phyloP scores from a whole-genome alignment of 176 grass and related monocot genomes.

The Zizania latifolia region DNA sequence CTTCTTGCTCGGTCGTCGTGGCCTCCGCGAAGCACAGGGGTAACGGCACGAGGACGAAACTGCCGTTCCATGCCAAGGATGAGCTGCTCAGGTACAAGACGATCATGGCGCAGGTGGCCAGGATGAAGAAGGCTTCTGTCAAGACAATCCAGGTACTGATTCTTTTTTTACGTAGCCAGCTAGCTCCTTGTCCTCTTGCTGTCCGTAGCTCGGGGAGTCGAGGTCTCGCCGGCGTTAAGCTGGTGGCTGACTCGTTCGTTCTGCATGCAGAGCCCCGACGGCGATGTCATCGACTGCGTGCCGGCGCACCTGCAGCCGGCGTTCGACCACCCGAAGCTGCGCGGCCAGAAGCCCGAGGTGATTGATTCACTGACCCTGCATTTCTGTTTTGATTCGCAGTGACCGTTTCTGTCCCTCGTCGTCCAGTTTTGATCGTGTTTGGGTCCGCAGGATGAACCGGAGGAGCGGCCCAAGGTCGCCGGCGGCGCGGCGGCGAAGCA shows the following conservation, averaged over 20 bases:
- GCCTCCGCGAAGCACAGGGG: background rate
- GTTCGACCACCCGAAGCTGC: slow-evolving; percentile 55
- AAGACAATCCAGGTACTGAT: slow-evolving; percentile 59
- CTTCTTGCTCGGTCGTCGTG: background rate
- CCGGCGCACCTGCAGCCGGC: slow-evolving; percentile 70
- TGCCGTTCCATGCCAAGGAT: slow-evolving; percentile 1
- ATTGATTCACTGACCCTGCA: too few species aligned
- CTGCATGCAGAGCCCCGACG: slow-evolving; percentile 60
- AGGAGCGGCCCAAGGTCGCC: slow-evolving; percentile 15
- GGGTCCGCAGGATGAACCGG: slow-evolving; percentile 44
- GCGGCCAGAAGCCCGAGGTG: slow-evolving; percentile 59
- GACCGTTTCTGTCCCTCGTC: background rate
- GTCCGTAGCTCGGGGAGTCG: background rate
- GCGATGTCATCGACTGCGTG: slow-evolving; percentile 76
- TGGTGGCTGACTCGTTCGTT: background rate
- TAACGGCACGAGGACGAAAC: background rate
- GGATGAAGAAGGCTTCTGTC: slow-evolving; percentile 40
- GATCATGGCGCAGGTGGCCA: slow-evolving; percentile 37
- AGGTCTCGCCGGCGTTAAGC: background rate
- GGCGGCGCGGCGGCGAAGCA: background rate
- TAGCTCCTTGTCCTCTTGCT: background rate
- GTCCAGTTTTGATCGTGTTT: background rate
- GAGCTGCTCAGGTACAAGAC: slow-evolving; percentile 32
- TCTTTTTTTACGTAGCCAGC: background rate
- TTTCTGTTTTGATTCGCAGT: background rate